Percentiles rank a stretch among this genome's conserved stretches.
These are phyloP conservation scores for Fusarium beomiforme DNA, from an alignment of 2,329 filamentous ascomycete genomes.

Conservation along the genomic window DNA sequence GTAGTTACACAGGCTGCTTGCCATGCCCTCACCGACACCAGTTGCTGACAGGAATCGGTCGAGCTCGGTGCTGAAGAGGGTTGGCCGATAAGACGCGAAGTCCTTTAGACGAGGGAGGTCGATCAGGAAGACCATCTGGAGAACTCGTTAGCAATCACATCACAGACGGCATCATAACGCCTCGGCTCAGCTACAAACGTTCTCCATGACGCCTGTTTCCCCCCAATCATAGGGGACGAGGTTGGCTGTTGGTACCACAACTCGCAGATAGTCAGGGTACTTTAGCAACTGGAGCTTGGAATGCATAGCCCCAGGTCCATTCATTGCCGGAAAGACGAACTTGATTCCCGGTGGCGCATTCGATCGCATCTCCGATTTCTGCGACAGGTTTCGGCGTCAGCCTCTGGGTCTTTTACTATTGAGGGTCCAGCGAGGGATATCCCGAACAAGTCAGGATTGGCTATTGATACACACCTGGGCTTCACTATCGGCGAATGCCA, in stretches of 20 bases:
- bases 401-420: slow-evolving; percentile 9
- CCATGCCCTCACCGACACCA: slow-evolving; percentile 70
- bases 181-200: slow-evolving; percentile 60
- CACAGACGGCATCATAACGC: slow-evolving; percentile 17
- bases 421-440: slow-evolving; percentile 3
- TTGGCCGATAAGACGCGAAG: slow-evolving; percentile 46
- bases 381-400: slow-evolving; percentile 32
- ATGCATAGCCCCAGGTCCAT: slow-evolving; percentile 82
- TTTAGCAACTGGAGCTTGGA: slow-evolving; percentile 95
- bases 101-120: slow-evolving; percentile 77
- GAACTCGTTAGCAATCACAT: slow-evolving; percentile 36
- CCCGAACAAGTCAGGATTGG: slow-evolving; percentile 7
- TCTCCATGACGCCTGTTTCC: slow-evolving; percentile 85
- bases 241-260: slow-evolving; percentile 90
- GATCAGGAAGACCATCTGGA: slow-evolving; percentile 84
- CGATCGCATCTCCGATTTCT: slow-evolving; percentile 58
- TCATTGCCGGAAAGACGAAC: slow-evolving; percentile 86
- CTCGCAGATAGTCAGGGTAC: slow-evolving; percentile 74
- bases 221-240: slow-evolving; percentile 90
- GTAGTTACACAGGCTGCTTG: slow-evolving; percentile 77
- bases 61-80: slow-evolving; percentile 74
- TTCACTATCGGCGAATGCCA: slow-evolving; percentile 65
- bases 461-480: slow-evolving; percentile 56
- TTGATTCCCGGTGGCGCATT: slow-evolving; percentile 66
- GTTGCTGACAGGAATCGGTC: slow-evolving; percentile 75